Conservation (phyloP, 2,329 filamentous ascomycete genomes). For the Canariomyces notabilis region DNA sequence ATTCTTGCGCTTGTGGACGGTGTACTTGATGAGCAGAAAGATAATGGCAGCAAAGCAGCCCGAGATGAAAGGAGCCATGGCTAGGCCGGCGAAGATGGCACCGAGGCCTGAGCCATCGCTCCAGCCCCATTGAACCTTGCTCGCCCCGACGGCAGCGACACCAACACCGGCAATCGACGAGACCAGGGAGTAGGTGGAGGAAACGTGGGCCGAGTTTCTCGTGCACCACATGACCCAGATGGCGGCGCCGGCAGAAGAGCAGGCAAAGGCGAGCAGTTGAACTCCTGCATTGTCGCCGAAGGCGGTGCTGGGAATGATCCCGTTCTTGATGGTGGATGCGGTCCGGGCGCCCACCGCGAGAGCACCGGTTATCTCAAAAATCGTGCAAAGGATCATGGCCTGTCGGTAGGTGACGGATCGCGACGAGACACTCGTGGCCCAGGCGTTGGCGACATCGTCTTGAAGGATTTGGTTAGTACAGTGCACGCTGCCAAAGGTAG, state of each 20-base stretch:
- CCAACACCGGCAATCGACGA: conserved; percentile 65
- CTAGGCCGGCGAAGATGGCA: conserved; percentile 66
- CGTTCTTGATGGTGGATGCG: conserved; percentile 75
- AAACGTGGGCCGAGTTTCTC: conserved; percentile 54
- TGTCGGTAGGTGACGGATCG: conserved; percentile 66
- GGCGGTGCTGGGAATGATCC: conserved; percentile 58
- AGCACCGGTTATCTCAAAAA: conserved; percentile 66
- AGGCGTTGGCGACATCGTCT: conserved; percentile 82
- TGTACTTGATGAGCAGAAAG: conserved; percentile 66
- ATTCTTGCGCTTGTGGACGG: conserved; percentile 67
- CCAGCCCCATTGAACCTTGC: conserved; percentile 64
- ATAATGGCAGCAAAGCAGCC: conserved; percentile 61
- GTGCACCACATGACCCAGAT: conserved; percentile 80
- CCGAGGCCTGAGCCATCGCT: conserved; percentile 63
- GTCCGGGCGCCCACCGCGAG: conserved; percentile 64
- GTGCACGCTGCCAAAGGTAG: too few species aligned
- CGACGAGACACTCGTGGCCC: conserved; percentile 79
- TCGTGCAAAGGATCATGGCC: conserved; percentile 60
- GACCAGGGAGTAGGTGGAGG: conserved; percentile 70
- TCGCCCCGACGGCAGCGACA: conserved; percentile 60
- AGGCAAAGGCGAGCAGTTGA: conserved; percentile 64
- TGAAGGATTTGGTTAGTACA: too few species aligned
- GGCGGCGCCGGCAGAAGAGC: conserved; percentile 59
- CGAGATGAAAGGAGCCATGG: conserved; percentile 65
- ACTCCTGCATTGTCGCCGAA: conserved; percentile 59